phyloP scores from a whole-genome alignment of 2,329 filamentous ascomycete species.

The Chaetothyriales sp. region DNA sequence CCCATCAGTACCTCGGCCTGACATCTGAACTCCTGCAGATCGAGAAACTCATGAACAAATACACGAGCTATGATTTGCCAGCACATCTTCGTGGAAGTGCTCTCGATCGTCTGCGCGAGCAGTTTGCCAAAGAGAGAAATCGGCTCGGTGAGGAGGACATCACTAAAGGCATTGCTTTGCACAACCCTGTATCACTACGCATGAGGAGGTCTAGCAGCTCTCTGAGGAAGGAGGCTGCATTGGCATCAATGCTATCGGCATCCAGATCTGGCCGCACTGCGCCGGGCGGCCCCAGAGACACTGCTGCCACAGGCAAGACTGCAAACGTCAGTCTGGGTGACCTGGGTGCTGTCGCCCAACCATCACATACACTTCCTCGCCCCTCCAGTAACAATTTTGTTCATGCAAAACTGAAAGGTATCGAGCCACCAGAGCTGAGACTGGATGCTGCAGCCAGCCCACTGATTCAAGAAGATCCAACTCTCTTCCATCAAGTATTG shows the following conservation, averaged over 20 bases:
- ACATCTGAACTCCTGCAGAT: constrained; percentile 85
- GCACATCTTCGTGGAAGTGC: constrained; percentile 79
- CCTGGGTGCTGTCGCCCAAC: constrained; percentile 28
- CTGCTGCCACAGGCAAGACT: constrained; percentile 16
- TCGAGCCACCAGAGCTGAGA: not conserved
- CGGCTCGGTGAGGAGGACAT: constrained; percentile 67
- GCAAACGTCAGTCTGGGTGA: constrained; percentile 57
- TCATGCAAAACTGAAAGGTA: not conserved
- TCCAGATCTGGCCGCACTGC: constrained; percentile 21
- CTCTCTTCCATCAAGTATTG: constrained; percentile 10
- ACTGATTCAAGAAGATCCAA: constrained; percentile 29
- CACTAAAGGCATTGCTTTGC: constrained; percentile 84
- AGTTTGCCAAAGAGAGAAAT: constrained; percentile 75
- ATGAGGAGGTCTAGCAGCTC: constrained; percentile 55
- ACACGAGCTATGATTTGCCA: constrained; percentile 79
- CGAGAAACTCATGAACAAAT: constrained; percentile 86
- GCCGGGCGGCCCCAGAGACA: not conserved
- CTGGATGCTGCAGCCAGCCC: constrained; percentile 22
- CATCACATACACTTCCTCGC: not conserved
- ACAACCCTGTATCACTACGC: constrained; percentile 59
- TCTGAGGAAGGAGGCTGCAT: constrained; percentile 63
- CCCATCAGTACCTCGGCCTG: constrained; percentile 83
- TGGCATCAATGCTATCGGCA: constrained; percentile 50
- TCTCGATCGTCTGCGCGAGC: constrained; percentile 74
- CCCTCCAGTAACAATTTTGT: constrained; percentile 2